Percentiles rank a stretch among this genome's conserved stretches.
phyloP scores from a whole-genome alignment of 768 basidiomycete genomes.

The Favolaschia claudopus region DNA sequence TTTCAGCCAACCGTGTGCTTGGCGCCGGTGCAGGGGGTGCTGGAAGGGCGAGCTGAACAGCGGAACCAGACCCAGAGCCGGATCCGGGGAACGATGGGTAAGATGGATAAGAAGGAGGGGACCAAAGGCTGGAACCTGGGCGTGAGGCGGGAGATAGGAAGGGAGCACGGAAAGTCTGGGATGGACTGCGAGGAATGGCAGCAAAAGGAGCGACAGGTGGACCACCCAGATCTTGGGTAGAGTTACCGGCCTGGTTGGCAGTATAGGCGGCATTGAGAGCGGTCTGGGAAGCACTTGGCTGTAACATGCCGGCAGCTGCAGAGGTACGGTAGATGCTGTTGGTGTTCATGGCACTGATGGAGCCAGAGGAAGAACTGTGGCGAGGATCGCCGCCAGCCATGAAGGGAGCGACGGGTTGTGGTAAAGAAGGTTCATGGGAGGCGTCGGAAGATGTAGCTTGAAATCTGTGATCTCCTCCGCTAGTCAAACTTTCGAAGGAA shows the following conservation, averaged over 20 bases:
- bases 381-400: slow-evolving; percentile 38
- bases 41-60: slow-evolving; percentile 39
- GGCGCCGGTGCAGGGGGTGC: slow-evolving; percentile 48
- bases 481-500: slow-evolving; percentile 51
- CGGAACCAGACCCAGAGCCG: slow-evolving; percentile 37
- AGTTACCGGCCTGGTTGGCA: neutral
- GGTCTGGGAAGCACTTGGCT: slow-evolving; percentile 14
- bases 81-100: slow-evolving; percentile 25
- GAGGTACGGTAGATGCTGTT: slow-evolving; percentile 53
- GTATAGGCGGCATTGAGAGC: slow-evolving; percentile 14
- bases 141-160: slow-evolving; percentile 76
- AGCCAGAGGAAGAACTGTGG: slow-evolving; percentile 22
- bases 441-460: slow-evolving; percentile 29
- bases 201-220: slow-evolving; percentile 50
- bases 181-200: slow-evolving; percentile 25
- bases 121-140: slow-evolving; percentile 68
- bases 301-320: slow-evolving; percentile 49
- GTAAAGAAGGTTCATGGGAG: slow-evolving; percentile 35
- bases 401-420: slow-evolving; percentile 59
- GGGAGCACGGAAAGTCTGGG: slow-evolving; percentile 68
- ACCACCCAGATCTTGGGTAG: slow-evolving; percentile 21
- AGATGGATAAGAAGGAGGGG: slow-evolving; percentile 56
- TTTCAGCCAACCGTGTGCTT: slow-evolving; percentile 58
- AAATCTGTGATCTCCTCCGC: slow-evolving; percentile 30
- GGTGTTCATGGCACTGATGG: slow-evolving; percentile 33